These are phyloP conservation scores for Alternaria consortialis DNA, from an alignment of 2,329 filamentous ascomycete genomes.

Conservation along the genomic window DNA sequence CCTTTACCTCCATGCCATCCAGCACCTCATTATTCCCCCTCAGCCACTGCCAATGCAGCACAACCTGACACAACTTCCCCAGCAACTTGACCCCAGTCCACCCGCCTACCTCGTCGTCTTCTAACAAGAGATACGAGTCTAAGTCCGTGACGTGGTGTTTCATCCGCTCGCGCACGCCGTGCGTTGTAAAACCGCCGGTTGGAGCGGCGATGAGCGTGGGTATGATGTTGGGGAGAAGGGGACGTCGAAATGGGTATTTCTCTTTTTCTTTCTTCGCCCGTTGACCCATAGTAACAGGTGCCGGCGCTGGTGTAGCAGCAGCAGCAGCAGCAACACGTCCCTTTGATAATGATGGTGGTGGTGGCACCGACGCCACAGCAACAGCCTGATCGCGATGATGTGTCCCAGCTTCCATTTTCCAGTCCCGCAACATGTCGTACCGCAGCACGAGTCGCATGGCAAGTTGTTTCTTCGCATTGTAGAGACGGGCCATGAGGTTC, in stretches of 20 bases:
- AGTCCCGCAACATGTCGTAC: constrained; percentile 41
- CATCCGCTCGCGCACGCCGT: constrained; percentile 36
- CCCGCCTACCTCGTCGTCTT: constrained; percentile 25
- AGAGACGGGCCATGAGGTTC: constrained; percentile 26
- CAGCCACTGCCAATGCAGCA: constrained; percentile 43
- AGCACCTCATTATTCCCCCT: constrained; percentile 34
- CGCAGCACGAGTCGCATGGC: constrained; percentile 31
- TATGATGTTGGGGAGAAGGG: constrained; percentile 31
- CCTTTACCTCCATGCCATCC: constrained; percentile 34
- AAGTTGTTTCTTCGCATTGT: constrained; percentile 29
- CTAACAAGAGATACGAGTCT: constrained; percentile 34
- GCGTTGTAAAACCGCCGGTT: constrained; percentile 19
- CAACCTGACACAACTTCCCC: constrained; percentile 17
- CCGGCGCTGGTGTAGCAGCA: no score
- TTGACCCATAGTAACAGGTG: no score
- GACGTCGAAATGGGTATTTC: constrained; percentile 2
- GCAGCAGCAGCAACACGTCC: neutral
- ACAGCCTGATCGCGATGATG: constrained; percentile 11
- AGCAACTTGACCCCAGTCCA: constrained; percentile 26
- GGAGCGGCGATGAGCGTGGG: constrained; percentile 37
- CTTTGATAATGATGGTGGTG: neutral
- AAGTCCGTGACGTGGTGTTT: constrained; percentile 41
- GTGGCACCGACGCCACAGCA: constrained; percentile 15
- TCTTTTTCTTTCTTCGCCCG: neutral
- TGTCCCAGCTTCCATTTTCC: constrained; percentile 18